Conservation (phyloP, 1,139 yeast genomes). For the Arxiozyma heterogenica region DNA sequence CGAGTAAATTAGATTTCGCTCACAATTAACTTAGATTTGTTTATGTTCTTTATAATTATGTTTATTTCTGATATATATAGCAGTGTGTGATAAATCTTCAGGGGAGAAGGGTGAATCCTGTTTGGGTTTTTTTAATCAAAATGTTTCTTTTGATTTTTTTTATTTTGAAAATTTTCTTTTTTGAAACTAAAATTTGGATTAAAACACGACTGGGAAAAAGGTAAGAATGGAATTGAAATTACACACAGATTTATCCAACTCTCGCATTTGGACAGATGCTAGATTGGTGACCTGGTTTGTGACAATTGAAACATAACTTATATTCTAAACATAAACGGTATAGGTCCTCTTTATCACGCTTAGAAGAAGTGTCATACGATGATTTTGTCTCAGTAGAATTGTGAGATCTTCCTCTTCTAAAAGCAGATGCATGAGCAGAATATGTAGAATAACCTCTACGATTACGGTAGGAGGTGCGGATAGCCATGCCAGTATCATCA, state of each 20-base stretch:
- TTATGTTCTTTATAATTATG: too few relatives aligned
- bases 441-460: background rate
- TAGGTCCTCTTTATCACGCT: background rate
- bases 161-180: too few relatives aligned
- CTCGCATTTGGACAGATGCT: background rate
- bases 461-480: background rate
- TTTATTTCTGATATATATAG: too few relatives aligned
- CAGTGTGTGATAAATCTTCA: too few relatives aligned
- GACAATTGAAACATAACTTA: background rate
- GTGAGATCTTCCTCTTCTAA: background rate
- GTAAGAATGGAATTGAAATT: too few relatives aligned
- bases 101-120: too few relatives aligned
- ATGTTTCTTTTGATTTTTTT: background rate
- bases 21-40: too few relatives aligned
- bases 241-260: too few relatives aligned
- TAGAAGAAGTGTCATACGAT: background rate
- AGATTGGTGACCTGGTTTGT: background rate
- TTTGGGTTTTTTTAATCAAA: too few relatives aligned
- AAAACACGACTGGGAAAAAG: too few relatives aligned
- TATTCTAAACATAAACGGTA: background rate
- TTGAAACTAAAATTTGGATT: too few relatives aligned
- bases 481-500: background rate
- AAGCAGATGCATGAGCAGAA: background rate
- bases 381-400: background rate
- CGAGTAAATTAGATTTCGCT: too few relatives aligned